Evolutionary conservation across 805 yeast genomes (phyloP).

Genomic region (Ogataea salicorniae): DNA sequence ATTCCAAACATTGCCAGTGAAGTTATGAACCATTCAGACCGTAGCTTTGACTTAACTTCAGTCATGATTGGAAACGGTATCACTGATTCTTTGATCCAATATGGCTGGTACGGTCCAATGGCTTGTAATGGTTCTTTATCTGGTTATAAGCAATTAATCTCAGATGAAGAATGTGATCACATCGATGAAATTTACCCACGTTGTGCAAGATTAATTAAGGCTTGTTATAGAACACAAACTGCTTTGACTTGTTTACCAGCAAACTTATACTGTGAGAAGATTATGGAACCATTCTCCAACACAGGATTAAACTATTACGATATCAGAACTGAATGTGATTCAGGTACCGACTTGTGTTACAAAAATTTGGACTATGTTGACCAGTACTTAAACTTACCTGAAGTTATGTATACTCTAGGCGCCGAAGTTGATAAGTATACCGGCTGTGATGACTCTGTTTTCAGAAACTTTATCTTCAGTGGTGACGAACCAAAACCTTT

Average conservation of each 20-base stretch:
- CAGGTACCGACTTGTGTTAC: conserved; percentile 65
- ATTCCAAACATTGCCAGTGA: conserved; percentile 86
- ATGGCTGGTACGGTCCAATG: conserved; percentile 81
- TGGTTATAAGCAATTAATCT: conserved; percentile 68
- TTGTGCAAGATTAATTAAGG: conserved; percentile 68
- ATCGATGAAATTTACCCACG: conserved; percentile 68
- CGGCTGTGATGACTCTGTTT: conserved; percentile 73
- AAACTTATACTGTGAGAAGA: conserved; percentile 79
- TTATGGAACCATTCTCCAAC: conserved; percentile 73
- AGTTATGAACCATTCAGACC: conserved; percentile 56
- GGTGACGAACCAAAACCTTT: conserved; percentile 95
- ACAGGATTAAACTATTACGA: conserved; percentile 93
- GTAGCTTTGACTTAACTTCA: conserved; percentile 62
- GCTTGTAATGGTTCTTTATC: conserved; percentile 79
- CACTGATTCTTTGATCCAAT: conserved; percentile 79
- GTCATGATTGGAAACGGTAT: conserved; percentile 88
- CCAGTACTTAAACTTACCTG: conserved; percentile 68
- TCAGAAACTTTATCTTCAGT: conserved; percentile 72
- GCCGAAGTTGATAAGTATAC: conserved; percentile 79
- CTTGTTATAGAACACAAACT: conserved; percentile 72
- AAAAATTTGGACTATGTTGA: conserved; percentile 71
- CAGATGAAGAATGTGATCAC: conserved; percentile 71
- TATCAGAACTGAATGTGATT: conserved; percentile 72
- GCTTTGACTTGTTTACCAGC: conserved; percentile 92
- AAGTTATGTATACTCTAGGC: conserved; percentile 78